phyloP scores from a whole-genome alignment of 2,329 filamentous ascomycete genomes.

The Dendrostoma leiphaemia region DNA sequence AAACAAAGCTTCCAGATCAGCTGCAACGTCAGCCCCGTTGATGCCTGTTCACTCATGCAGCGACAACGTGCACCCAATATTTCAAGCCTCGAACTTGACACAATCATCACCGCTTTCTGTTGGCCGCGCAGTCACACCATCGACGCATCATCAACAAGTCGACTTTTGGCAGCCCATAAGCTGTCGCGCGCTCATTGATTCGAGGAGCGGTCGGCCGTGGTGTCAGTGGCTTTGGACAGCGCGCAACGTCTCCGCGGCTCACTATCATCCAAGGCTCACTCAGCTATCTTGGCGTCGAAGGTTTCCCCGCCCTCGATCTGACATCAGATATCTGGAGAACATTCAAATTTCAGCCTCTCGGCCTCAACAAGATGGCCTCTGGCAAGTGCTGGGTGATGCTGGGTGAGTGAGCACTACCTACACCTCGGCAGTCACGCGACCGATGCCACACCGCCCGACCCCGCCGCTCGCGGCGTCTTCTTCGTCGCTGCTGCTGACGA shows the following conservation, averaged over 20 bases:
- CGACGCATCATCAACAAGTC: too few species aligned
- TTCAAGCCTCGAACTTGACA: too few species aligned
- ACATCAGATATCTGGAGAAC: slow-evolving; percentile 11
- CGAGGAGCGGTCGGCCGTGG: not conserved
- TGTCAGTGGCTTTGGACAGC: not conserved
- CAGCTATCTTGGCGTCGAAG: not conserved
- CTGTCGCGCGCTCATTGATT: not conserved
- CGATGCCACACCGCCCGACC: not conserved
- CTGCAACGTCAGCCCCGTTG: too few species aligned
- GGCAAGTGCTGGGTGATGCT: slow-evolving; percentile 14
- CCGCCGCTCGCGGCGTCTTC: not conserved
- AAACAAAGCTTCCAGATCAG: too few species aligned
- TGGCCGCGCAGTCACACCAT: too few species aligned
- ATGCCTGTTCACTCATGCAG: too few species aligned
- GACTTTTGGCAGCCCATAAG: too few species aligned
- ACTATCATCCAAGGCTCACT: not conserved
- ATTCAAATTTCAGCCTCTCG: not conserved
- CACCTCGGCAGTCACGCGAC: not conserved
- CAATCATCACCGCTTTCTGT: too few species aligned
- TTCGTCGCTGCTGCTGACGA: slow-evolving; percentile 1
- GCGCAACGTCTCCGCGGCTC: not conserved
- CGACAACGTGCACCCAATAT: too few species aligned
- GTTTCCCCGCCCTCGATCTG: slow-evolving; percentile 4
- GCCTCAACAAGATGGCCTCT: slow-evolving; percentile 13
- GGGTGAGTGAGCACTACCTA: slow-evolving; percentile 14